Evolutionary conservation across 371 early-diverging fungal genomes (phyloP).

Genomic region (Gilbertella persicaria): DNA sequence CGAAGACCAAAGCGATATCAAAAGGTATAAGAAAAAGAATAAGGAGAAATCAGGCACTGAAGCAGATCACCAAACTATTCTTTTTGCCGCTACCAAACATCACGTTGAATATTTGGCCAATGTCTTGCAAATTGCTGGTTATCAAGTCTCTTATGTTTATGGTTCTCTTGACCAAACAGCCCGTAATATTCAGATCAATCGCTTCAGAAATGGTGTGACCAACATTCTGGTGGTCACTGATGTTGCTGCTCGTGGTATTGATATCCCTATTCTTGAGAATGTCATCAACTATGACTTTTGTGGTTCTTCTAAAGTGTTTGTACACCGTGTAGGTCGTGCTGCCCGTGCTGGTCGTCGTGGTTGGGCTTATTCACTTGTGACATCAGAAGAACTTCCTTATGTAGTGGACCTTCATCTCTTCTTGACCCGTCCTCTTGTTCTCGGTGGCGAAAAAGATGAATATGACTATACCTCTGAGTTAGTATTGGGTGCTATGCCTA

Average conservation of each 20-base stretch:
- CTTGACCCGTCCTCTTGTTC: conserved; percentile 73
- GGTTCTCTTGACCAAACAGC: conserved; percentile 95
- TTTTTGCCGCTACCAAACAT: conserved; percentile 96
- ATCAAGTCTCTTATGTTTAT: conserved; percentile 84
- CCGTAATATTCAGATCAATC: conserved; percentile 81
- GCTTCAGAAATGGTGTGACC: conserved; percentile 79
- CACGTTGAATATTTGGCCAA: conserved; percentile 92
- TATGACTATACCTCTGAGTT: conserved; percentile 83
- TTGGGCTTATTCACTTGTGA: conserved; percentile 88
- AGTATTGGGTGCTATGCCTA: conserved; percentile 80
- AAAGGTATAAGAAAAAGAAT: conserved; percentile 42
- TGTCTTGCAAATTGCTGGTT: conserved; percentile 71
- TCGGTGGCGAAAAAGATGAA: conserved; percentile 54
- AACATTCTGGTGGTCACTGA: conserved; percentile 96
- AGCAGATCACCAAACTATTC: conserved; percentile 76
- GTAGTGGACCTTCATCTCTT: conserved; percentile 92
- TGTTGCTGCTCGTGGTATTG: conserved; percentile 99
- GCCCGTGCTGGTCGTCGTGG: conserved; percentile 96
- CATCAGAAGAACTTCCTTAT: conserved; percentile 90
- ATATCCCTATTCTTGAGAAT: conserved; percentile 96
- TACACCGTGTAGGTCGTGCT: conserved; percentile 98
- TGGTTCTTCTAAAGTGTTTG: conserved; percentile 91
- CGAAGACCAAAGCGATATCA: conserved; percentile 5
- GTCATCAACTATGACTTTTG: conserved; percentile 98
- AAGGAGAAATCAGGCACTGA: conserved; percentile 48